Evolutionary conservation across 192 early-diverging fungal species (phyloP), one percentile per base, ranked within the genome.

Genomic region (Backusella macrospora): DNA sequence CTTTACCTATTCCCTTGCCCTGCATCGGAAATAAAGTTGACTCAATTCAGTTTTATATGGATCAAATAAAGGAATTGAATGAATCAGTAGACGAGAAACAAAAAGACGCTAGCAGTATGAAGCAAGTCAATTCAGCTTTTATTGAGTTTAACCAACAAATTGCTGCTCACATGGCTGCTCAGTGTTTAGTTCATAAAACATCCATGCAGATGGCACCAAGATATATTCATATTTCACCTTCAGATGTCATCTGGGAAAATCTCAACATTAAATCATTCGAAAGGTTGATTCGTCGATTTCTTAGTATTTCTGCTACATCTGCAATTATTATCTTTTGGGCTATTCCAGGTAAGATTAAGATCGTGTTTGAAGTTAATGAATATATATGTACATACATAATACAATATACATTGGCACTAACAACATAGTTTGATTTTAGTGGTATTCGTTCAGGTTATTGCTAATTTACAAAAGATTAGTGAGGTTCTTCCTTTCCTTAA

Each of bases 171-270:
- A 88, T 94, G 80, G 94, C 94, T 16, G 86, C 89, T 13, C 89
- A 90, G 59, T 81, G 82, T 0, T 82, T 93, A 0, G 74, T 92
- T 14, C 83, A 92, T 80, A 80, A 86, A 37, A 78, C 76, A 67
- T 86, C 90, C 14, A 80, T 91, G 62, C 77, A 78, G 2, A 92
- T 95, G 91, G 73, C 76, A n/a, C 90, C 87, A 10, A 81, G 86
- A 18, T 85, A 92, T 18, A 78, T 85, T 6, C 84, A 90, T 46
- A 89, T 96, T 8, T 73, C 90, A 49, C 89, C 92, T 0, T 68
- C 86, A 34, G 93, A 97, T 78, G 78, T 97, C 15, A 87, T 95
- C 42, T 97, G 96, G 96, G 77, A 84, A 8, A 96, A 95, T 69
- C 81, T 94, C 66, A 87, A 86, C 52, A 75, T 91, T 14, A 71